Conservation (phyloP, 1,284 basidiomycete species). For the Rhodotorula sp. region DNA sequence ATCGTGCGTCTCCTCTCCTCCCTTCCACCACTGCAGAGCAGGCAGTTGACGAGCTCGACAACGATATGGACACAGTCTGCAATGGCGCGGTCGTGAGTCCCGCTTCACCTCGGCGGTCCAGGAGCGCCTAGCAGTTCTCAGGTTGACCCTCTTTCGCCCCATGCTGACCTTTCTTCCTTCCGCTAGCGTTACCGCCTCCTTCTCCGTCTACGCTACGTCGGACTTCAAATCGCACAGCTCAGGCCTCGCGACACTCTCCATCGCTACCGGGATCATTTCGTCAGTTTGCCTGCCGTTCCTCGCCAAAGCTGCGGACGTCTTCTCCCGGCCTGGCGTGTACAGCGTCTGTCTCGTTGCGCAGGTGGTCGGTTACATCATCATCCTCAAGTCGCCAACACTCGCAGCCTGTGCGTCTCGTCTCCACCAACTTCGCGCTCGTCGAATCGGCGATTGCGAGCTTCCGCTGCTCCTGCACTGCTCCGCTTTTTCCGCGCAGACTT, state of each 20-base stretch:
- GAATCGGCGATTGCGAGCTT: no score
- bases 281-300: conserved; percentile 14
- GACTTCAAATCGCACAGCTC: conserved; percentile 19
- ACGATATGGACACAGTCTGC: no score
- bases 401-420: conserved; percentile 11
- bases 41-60: no score
- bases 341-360: conserved; percentile 21
- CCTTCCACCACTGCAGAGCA: no score
- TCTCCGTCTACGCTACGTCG: conserved; percentile 25
- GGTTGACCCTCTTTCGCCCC: no score
- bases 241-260: conserved; percentile 12
- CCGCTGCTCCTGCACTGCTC: no score
- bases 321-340: conserved; percentile 22
- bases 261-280: conserved; percentile 24
- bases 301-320: conserved; percentile 19
- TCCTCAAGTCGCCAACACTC: conserved; percentile 30
- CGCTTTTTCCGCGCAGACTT: no score
- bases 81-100: background rate
- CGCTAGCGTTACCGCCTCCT: background rate
- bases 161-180: background rate
- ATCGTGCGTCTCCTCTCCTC: no score
- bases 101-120: background rate
- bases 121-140: no score
- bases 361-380: conserved; percentile 35
- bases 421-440: no score